phyloP scores from a whole-genome alignment of 768 basidiomycete species.

The Suillus lakei region DNA sequence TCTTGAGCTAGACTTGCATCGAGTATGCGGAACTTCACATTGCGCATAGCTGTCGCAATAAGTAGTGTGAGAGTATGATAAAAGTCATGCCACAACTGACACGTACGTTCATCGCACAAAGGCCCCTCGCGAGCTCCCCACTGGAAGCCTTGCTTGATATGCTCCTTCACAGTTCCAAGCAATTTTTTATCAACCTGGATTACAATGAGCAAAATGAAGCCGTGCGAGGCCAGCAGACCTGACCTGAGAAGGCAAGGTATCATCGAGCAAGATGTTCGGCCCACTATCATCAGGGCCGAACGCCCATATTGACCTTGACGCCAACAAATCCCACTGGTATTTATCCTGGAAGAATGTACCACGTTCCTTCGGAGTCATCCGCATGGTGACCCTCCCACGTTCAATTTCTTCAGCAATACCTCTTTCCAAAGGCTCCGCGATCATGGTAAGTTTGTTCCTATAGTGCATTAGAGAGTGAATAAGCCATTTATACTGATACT shows the following conservation, averaged over 20 bases:
- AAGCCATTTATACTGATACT: conserved; percentile 30
- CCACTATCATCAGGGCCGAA: conserved; percentile 98
- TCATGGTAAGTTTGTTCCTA: conserved; percentile 99
- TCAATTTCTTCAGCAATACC: conserved; percentile 98
- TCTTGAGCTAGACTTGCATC: conserved; percentile 93
- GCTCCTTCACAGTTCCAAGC: conserved; percentile 86
- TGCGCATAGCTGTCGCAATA: conserved; percentile 80
- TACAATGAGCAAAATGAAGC: conserved; percentile 5
- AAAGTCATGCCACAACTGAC: background rate
- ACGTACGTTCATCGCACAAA: conserved; percentile 97
- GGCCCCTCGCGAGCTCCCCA: conserved; percentile 99
- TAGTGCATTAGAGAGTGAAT: conserved; percentile 14
- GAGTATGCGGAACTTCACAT: conserved; percentile 96
- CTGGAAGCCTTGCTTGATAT: conserved; percentile 99
- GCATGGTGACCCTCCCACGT: conserved; percentile 89
- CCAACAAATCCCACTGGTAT: conserved; percentile 97
- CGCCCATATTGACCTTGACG: conserved; percentile 98
- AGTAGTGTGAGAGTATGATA: background rate
- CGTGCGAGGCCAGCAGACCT: conserved; percentile 15
- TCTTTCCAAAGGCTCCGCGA: conserved; percentile 94
- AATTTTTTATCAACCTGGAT: conserved; percentile 90
- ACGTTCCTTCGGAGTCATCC: conserved; percentile 93
- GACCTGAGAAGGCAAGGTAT: conserved; percentile 94
- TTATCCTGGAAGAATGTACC: conserved; percentile 96
- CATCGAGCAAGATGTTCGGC: conserved; percentile 91